Evolutionary conservation across 2,329 filamentous ascomycete species (phyloP).

Genomic region (Botrytis fabae): DNA sequence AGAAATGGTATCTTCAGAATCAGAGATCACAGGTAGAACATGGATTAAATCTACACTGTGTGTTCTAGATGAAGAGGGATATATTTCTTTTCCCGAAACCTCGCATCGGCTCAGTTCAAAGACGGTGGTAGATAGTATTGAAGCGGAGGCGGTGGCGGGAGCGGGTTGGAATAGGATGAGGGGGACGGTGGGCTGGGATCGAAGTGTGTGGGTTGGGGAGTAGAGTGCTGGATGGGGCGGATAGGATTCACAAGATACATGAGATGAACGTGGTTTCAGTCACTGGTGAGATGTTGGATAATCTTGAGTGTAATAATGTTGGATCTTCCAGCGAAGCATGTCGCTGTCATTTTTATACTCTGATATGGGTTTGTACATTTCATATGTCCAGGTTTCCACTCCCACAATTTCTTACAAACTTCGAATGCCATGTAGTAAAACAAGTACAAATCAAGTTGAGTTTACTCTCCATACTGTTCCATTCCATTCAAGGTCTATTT

Average conservation of each 20-base stretch:
- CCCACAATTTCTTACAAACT: background rate
- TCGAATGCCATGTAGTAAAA: background rate
- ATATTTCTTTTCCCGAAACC: constrained; percentile 3
- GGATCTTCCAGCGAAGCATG: background rate
- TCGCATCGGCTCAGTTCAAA: constrained; percentile 19
- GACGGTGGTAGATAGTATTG: background rate
- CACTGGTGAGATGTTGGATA: background rate
- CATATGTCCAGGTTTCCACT: background rate
- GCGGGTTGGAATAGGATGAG: constrained; percentile 12
- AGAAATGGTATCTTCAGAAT: background rate
- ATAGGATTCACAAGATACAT: background rate
- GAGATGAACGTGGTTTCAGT: background rate
- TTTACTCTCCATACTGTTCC: background rate
- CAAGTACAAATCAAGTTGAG: background rate
- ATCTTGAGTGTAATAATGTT: background rate
- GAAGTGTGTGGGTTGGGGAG: constrained; percentile 9
- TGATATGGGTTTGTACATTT: background rate
- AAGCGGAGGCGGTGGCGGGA: constrained; percentile 1
- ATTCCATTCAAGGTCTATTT: background rate
- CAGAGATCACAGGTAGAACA: background rate
- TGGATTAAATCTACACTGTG: background rate
- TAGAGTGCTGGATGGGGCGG: background rate
- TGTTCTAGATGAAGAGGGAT: background rate
- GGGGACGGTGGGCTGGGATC: constrained; percentile 2
- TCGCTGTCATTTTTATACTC: background rate